A percentile compares a stretch with the other conserved stretches of the same genome.
Conservation (phyloP, 345 rosid genomes). For the Excoecaria agallocha region DNA sequence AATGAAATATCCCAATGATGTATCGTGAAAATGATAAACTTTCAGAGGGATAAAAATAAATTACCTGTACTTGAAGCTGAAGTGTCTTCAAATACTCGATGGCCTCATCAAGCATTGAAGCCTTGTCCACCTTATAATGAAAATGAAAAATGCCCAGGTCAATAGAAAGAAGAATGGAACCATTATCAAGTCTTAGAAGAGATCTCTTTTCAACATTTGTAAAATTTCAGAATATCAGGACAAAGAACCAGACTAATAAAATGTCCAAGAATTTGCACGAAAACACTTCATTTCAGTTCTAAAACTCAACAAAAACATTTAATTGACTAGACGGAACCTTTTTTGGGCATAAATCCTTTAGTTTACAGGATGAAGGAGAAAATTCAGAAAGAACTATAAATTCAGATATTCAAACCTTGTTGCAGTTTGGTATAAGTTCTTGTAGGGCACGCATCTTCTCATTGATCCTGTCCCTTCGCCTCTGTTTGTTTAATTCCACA, state of each 20-base stretch:
- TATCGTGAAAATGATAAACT: neutral
- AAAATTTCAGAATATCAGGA: neutral
- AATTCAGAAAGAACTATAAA: neutral
- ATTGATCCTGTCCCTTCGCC: constrained; percentile 86
- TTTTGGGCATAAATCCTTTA: neutral
- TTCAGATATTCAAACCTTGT: constrained; percentile 46
- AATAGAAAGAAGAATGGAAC: constrained; percentile 13
- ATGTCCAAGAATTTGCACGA: neutral
- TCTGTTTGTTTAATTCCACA: constrained; percentile 43
- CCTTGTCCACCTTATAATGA: constrained; percentile 74
- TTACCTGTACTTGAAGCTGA: constrained; percentile 87
- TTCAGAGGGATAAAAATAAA: constrained; percentile 6
- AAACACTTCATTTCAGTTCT: neutral
- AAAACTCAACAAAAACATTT: constrained; percentile 4
- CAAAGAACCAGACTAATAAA: neutral
- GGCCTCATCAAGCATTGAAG: constrained; percentile 97
- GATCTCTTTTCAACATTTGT: constrained; percentile 1
- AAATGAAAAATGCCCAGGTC: constrained; percentile 19
- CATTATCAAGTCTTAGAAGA: constrained; percentile 10
- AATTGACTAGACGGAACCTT: neutral
- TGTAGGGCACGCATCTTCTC: constrained; percentile 94
- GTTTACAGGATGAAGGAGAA: neutral
- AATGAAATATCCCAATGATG: constrained; percentile 13
- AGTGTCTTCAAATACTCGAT: constrained; percentile 86
- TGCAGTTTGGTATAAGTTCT: constrained; percentile 94